Evolutionary conservation across 2,329 filamentous ascomycete genomes (phyloP), one percentile per base, ranked within the genome.

Genomic region (Didymella lethalis): DNA sequence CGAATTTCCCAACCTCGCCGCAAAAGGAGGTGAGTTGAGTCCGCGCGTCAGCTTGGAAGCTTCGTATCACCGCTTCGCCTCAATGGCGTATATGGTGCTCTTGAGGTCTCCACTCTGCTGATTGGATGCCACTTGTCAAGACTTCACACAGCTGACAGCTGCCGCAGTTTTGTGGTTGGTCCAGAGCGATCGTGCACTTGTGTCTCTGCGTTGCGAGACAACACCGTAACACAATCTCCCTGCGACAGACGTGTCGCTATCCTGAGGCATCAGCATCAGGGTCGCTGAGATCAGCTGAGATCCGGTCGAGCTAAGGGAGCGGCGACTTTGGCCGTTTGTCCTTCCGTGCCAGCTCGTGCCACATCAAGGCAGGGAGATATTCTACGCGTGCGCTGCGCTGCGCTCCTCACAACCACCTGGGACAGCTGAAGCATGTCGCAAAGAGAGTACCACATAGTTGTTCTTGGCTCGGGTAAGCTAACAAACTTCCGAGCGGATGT

Each of bases 391-490:
- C 50, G 49, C 40, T 56, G 41, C 55, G 48, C 62, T 48, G 23
- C 54, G 52, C 57, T 56, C 51, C 40, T 54, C 46, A 60, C 62
- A 53, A 65, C 54, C 48, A 43, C 48, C 31, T 44, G 23, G 44
- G 49, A 49, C 14, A 56, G 50, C 45, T 61, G 48, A 72, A 70
- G 48, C 64, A 77, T 77, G 76, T 75, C 73, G 66, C 76, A 78
- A 66, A 69, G 77, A 61, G 77, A 79, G 63, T 79, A 79, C 63
- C 77, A 79, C 65, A 79, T 79, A 61, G 77, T 79, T 52, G 77
- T 79, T 54, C 74, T 79, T 18, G 77, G 77, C 38, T 77, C 76
- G 50, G 76, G 77, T 78, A 69, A 68, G 76, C 63, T 61, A 59
- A 59, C 55, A 34, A 59, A 32, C 48, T 60, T 54, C 40, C 61